Evolutionary conservation across 1,139 yeast species (phyloP).

Genomic region (Dujonia santamariae): DNA sequence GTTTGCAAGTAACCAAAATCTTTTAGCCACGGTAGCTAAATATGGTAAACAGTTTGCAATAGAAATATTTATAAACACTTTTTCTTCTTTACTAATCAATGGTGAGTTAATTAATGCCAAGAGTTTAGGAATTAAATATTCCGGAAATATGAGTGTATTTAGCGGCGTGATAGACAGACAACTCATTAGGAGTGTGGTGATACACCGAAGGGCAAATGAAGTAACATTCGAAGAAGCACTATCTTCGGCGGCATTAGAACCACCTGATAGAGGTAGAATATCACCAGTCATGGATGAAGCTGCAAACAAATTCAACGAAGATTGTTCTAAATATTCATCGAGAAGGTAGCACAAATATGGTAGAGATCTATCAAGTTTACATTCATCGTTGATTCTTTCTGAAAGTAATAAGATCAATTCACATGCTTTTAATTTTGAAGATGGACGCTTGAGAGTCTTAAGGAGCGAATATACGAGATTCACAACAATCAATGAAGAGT

Average conservation of each 20-base stretch:
- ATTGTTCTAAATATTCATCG: constrained; percentile 30
- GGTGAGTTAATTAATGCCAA: constrained; percentile 35
- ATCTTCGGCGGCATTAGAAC: neutral
- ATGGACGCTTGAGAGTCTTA: constrained; percentile 61
- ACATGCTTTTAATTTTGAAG: constrained; percentile 66
- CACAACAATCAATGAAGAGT: constrained; percentile 62
- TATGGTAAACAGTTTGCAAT: constrained; percentile 74
- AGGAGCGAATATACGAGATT: constrained; percentile 62
- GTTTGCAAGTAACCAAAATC: constrained; percentile 65
- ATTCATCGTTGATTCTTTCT: constrained; percentile 76
- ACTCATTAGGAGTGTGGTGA: constrained; percentile 60
- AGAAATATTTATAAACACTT: constrained; percentile 53
- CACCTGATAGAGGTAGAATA: neutral
- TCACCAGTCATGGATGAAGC: neutral
- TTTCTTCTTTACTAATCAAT: constrained; percentile 25
- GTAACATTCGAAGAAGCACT: constrained; percentile 48
- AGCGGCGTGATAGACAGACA: constrained; percentile 72
- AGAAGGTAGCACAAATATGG: constrained; percentile 65
- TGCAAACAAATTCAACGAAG: constrained; percentile 6
- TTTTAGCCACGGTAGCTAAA: constrained; percentile 59
- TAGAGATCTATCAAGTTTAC: constrained; percentile 78
- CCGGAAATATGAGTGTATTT: constrained; percentile 73
- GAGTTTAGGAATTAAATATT: constrained; percentile 76
- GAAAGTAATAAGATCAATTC: constrained; percentile 75
- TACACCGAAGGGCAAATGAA: constrained; percentile 50